Evolutionary conservation across 2,329 filamentous ascomycete genomes (phyloP), one percentile per base, ranked within the genome.

Genomic region (Dothideomycetes sp.): DNA sequence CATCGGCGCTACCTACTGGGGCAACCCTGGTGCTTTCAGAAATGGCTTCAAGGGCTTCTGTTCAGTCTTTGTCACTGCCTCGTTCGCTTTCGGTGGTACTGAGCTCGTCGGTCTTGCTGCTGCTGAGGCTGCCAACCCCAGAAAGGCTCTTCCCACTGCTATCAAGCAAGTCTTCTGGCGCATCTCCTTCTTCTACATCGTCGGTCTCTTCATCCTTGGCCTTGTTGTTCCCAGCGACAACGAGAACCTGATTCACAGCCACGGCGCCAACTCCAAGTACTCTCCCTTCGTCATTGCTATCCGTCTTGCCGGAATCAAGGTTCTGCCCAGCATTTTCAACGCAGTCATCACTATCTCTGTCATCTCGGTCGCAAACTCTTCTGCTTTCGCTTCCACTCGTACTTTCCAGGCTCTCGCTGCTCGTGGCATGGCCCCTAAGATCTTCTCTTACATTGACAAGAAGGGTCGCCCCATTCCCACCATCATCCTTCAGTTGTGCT

Each of bases 381-480:
- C 65, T 48, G 68, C 73, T 5, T 78, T 71, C 51, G 73, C 69
- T 47, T 70, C 66, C 3, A 74, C 72, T 2, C 70, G 74, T 45
- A 75, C 72, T 2, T 58, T 78, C 9, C 69, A 71, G 30, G 72
- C 73, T 29, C 40, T 47, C 6, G 45, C 48, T 15, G 36, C 27
- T 20, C 45, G 46, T 29, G 74, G 79, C 42, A 85, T 91, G 57
- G 87, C 85, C 0, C 87, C 87, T 13, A 71, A 67, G 47, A 69
- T 87, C 51, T 68, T 94, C 20, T 76, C 76, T 36, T 93, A 93
- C 59, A 78, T 94, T 49, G 87, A 94, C 63, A 79, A 81, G 37
- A 76, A 80, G 49, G 87, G 87, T 31, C 82, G 87, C 8, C 87
- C 87, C 1, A 68, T 94, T 3, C 70, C 77, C 31, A 76, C 84